Evolutionary conservation across 108 stramenopile genomes (phyloP).

Genomic region (Seminavis robusta): DNA sequence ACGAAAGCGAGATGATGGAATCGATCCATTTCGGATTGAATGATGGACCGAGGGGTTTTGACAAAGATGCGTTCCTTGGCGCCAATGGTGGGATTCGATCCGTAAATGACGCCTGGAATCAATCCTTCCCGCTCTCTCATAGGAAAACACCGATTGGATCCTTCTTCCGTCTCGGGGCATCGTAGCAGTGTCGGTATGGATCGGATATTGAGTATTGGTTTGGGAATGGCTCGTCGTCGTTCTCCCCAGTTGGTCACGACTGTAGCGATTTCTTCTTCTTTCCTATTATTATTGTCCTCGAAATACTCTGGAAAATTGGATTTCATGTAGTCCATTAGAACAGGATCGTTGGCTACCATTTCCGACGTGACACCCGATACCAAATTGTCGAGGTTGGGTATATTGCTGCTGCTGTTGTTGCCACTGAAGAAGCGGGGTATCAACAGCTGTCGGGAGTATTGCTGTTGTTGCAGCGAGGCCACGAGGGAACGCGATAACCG

Average conservation of each 20-base stretch:
- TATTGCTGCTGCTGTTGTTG: no score
- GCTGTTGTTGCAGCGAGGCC: no score
- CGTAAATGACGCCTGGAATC: slow-evolving; percentile 78
- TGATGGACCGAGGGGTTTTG: slow-evolving; percentile 67
- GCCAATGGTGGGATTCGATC: slow-evolving; percentile 57
- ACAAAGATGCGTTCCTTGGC: slow-evolving; percentile 48
- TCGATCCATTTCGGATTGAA: slow-evolving; percentile 77
- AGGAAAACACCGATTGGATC: slow-evolving; percentile 13
- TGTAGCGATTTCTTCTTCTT: background rate
- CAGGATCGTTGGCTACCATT: no score
- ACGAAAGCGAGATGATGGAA: slow-evolving; percentile 49
- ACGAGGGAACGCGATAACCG: no score
- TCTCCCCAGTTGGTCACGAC: background rate
- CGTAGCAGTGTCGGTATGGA: slow-evolving; percentile 41
- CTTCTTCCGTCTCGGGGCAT: slow-evolving; percentile 25
- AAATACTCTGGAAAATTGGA: slow-evolving; percentile 3
- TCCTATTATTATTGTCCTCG: background rate
- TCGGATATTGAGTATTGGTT: slow-evolving; percentile 37
- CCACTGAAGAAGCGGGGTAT: no score
- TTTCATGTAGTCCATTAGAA: background rate
- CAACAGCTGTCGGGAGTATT: no score
- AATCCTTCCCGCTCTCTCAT: slow-evolving; percentile 47
- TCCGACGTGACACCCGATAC: no score
- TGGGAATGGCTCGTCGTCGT: slow-evolving; percentile 7
- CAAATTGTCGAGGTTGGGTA: no score